phyloP scores from a whole-genome alignment of 495 filamentous ascomycete species.

The Usnea hakonensis region DNA sequence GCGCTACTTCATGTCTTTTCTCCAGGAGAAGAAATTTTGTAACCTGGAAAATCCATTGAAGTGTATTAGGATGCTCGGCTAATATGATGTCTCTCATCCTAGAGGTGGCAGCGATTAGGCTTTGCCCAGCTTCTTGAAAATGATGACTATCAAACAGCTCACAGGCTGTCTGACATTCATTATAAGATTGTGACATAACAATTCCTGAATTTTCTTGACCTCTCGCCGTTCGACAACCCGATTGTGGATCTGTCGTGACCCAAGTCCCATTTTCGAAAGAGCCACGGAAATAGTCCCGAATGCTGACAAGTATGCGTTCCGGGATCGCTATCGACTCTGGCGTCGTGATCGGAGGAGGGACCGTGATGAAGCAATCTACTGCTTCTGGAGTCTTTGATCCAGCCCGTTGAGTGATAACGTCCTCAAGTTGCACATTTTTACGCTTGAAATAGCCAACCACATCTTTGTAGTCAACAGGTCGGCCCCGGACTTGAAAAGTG shows the following conservation, averaged over 20 bases:
- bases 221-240: not conserved
- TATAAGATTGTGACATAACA: not conserved
- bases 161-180: not conserved
- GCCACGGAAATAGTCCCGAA: slow-evolving; percentile 8
- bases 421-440: not conserved
- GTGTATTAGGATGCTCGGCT: not conserved
- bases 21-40: accelerated
- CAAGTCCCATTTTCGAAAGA: slow-evolving; percentile 14
- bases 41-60: not conserved
- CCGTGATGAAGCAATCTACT: not conserved
- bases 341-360: not conserved
- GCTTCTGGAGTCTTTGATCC: not conserved
- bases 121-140: not conserved
- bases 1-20: slow-evolving; percentile 5
- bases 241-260: not conserved
- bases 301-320: slow-evolving; percentile 4
- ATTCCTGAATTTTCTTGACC: accelerated
- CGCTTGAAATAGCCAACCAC: slow-evolving; percentile 8
- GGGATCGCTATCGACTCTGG: slow-evolving; percentile 4
- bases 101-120: not conserved
- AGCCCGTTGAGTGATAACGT: not conserved
- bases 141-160: not conserved
- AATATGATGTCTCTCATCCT: not conserved
- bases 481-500: not conserved
- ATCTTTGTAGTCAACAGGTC: not conserved